Percentiles rank a stretch among this genome's conserved stretches.
These are phyloP conservation scores for Suillus spraguei DNA, from an alignment of 768 basidiomycete genomes.

Conservation along the genomic window DNA sequence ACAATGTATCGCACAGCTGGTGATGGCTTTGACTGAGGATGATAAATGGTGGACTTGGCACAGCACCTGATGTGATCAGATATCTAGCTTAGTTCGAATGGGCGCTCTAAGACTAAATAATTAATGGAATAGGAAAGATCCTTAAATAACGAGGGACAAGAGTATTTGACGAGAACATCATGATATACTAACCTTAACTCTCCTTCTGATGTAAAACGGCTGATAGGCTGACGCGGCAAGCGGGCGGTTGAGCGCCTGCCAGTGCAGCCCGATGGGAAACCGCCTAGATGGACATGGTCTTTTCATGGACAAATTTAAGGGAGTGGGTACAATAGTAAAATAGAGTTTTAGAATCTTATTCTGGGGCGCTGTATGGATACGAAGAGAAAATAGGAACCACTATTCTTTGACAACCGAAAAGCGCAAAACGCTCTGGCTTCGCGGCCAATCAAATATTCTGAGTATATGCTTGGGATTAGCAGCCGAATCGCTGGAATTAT, in stretches of 20 bases:
- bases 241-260: slow-evolving; percentile 27
- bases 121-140: slow-evolving; percentile 13
- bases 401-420: background rate
- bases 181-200: slow-evolving; percentile 32
- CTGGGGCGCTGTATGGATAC: slow-evolving; percentile 7
- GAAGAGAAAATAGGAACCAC: slow-evolving; percentile 5
- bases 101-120: slow-evolving; percentile 8
- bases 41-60: slow-evolving; percentile 4
- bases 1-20: slow-evolving; percentile 2
- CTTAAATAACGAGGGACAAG: slow-evolving; percentile 32
- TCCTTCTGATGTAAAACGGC: slow-evolving; percentile 35
- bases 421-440: background rate
- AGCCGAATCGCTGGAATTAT: slow-evolving; percentile 1
- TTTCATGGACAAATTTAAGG: slow-evolving; percentile 23
- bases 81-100: slow-evolving; percentile 3
- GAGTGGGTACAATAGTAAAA: slow-evolving; percentile 22
- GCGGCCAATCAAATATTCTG: slow-evolving; percentile 2
- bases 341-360: slow-evolving; percentile 33
- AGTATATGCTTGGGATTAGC: background rate
- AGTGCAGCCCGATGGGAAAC: slow-evolving; percentile 28
- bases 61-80: slow-evolving; percentile 7
- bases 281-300: slow-evolving; percentile 22
- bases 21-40: slow-evolving; percentile 3
- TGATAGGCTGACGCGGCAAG: slow-evolving; percentile 17
- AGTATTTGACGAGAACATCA: slow-evolving; percentile 21